Evolutionary conservation across 2,329 filamentous ascomycete genomes (phyloP), one percentile per base, ranked within the genome.

Genomic region (Diaporthe capsici): DNA sequence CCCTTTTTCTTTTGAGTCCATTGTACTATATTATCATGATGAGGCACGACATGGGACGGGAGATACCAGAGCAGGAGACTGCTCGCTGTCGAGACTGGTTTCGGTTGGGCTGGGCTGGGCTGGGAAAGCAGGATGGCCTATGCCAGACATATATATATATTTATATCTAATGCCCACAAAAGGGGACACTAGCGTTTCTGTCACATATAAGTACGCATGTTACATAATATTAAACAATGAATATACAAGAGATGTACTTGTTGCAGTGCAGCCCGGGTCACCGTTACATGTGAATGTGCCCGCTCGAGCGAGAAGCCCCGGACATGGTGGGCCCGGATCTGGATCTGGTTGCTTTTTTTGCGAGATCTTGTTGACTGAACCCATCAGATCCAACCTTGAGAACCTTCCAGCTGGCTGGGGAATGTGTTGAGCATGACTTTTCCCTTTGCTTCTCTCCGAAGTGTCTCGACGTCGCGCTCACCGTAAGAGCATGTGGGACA

Each of bases 11-110:
- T 49, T 44, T 47, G 63, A 57, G 3, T 61, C 49, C 71, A 68
- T 39, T 70, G 57, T 75, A 68, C 28, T 47, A 60, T 63, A 61
- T 44, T 42, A 72, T 25, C 25, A 74, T 39, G 60, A 68, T 44
- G 37, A 61, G 22, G n/a, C 47, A 68, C n/a, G 65, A 68, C 47
- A 53, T 17, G 28, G 73, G 49, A 47, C 22, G 39, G 47, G 34
- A 68, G 65, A 68, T 68, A 68, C 65, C 63, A 68, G 65, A 68
- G 65, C 65, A 68, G n/a, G 47, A 68, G 22, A 68, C 34, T 53
- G 65, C 65, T 68, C 65, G 65, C 63, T 20, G 44, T 37, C 20
- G 22, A 37, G 31, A 37, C 44, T 51, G 63, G 61, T 2, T 49
- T 49, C 20, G 42, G 37, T 6, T 31, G 51, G 9, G 39, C 25